phyloP scores from a whole-genome alignment of 768 basidiomycete species.

The Termitomyces sp. region DNA sequence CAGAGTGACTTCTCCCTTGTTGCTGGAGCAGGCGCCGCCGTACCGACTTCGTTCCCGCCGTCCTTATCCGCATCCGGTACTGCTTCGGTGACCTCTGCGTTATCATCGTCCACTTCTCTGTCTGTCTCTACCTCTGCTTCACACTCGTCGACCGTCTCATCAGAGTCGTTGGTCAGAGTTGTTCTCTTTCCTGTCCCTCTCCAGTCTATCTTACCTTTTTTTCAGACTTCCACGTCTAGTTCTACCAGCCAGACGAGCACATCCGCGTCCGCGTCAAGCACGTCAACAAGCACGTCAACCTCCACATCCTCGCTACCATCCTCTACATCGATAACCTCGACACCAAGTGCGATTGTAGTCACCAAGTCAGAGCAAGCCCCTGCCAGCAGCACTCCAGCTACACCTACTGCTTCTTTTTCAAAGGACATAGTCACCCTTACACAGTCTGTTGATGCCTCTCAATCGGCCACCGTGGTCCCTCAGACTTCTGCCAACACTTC shows the following conservation, averaged over 20 bases:
- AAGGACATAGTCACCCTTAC: slow-evolving; percentile 24
- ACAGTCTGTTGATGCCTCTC: slow-evolving; percentile 19
- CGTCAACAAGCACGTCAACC: neutral
- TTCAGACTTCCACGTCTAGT: slow-evolving; percentile 5
- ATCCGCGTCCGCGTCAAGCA: slow-evolving; percentile 6
- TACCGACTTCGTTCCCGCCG: slow-evolving; percentile 14
- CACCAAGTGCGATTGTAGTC: slow-evolving; percentile 5
- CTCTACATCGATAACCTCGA: neutral
- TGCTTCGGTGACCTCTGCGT: slow-evolving; percentile 4
- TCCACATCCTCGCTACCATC: neutral
- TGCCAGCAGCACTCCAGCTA: slow-evolving; percentile 15
- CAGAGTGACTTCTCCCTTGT: slow-evolving; percentile 18
- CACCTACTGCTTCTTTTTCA: slow-evolving; percentile 11
- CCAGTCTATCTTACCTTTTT: neutral
- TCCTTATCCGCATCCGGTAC: slow-evolving; percentile 10
- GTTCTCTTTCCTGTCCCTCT: neutral
- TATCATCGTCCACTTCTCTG: slow-evolving; percentile 4
- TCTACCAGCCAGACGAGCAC: slow-evolving; percentile 1
- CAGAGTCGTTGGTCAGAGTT: slow-evolving; percentile 7
- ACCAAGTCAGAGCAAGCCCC: slow-evolving; percentile 15
- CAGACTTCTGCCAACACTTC: slow-evolving; percentile 20
- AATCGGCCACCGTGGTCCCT: slow-evolving; percentile 23
- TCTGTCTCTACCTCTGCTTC: slow-evolving; percentile 4
- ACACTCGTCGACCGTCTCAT: slow-evolving; percentile 1
- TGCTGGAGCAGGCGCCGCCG: slow-evolving; percentile 28